Evolutionary conservation across 2,329 filamentous ascomycete species (phyloP), one percentile per base, ranked within the genome.

Genomic region (Pseudogymnoascus sp.): DNA sequence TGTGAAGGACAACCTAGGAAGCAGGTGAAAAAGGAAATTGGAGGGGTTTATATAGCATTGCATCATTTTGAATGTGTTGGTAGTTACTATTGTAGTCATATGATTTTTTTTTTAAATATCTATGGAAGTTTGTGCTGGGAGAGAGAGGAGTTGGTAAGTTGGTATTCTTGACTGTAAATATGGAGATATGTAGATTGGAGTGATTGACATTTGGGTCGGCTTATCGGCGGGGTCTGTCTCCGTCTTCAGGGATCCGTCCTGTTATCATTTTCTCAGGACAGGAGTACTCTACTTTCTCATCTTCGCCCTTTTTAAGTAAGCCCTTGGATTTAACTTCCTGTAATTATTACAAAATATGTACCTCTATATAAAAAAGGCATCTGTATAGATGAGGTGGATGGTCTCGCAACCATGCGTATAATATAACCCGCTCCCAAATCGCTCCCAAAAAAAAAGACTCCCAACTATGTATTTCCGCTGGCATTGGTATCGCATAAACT

Each of bases 361-460:
- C 46, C 46, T 56, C 46, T 56, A 56, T 33, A 56, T 33, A 56
- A 56, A 50, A 56, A 56, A 56, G 46, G 26, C 46, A 56, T 56
- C 46, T 56, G 46, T 56, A 56, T 56, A 56, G 46, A 56, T 56
- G 26, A 56, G 44, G 46, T 56, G 46, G 26, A 56, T 56, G 46
- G 46, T 56, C 46, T 56, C 46, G 46, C 46, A 56, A 56, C 46
- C 46, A 56, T 33, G 46, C n/a, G 46, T 56, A 56, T 56, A 56
- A 26, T 23, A 56, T n/a, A 23, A 5, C 26, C n/a, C 46, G 46
- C 46, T 56, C 26, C 26, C n/a, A 56, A 17, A 56, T 19, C 46
- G 26, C 46, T 26, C 46, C 26, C 26, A 53, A 33, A 56, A 53
- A 33, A 56, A 56, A 33, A 19, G 26, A 56, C 11, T 33, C 46